Percentiles rank a stretch among this genome's conserved stretches.
Conservation (phyloP, 2,329 filamentous ascomycete genomes). For the Microsporum audouinii region DNA sequence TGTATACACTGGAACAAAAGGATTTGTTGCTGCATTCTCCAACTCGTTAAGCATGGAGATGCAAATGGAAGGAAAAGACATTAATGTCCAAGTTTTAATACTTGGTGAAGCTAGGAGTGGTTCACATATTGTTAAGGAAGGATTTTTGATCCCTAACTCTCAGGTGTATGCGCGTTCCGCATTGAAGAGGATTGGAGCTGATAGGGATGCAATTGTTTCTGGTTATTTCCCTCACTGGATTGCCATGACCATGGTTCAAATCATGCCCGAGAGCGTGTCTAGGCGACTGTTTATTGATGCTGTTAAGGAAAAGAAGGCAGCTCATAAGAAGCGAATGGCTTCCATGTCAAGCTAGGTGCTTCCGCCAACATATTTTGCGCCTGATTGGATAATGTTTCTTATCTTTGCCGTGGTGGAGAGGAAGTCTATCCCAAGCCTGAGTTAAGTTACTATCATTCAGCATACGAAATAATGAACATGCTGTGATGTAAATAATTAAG, state of each 20-base stretch:
- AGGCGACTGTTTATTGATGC: not conserved
- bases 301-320: not conserved
- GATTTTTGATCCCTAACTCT: conserved; percentile 22
- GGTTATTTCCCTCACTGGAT: conserved; percentile 27
- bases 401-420: not conserved
- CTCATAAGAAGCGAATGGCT: not conserved
- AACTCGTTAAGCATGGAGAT: conserved; percentile 35
- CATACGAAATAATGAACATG: not conserved
- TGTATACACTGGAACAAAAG: conserved; percentile 39
- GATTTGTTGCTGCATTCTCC: conserved; percentile 35
- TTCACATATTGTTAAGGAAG: conserved; percentile 17
- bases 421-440: too few species aligned
- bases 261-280: conserved; percentile 6
- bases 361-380: not conserved
- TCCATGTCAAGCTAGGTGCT: not conserved
- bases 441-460: too few species aligned
- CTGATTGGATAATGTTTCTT: not conserved
- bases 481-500: not conserved
- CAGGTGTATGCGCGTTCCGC: conserved; percentile 23
- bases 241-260: conserved; percentile 12
- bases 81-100: conserved; percentile 32
- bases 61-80: conserved; percentile 24
- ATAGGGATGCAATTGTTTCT: conserved; percentile 19
- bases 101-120: conserved; percentile 25
- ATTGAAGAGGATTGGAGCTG: conserved; percentile 27